Conservation (phyloP, 805 yeast genomes). For the Naumovozyma baii region DNA sequence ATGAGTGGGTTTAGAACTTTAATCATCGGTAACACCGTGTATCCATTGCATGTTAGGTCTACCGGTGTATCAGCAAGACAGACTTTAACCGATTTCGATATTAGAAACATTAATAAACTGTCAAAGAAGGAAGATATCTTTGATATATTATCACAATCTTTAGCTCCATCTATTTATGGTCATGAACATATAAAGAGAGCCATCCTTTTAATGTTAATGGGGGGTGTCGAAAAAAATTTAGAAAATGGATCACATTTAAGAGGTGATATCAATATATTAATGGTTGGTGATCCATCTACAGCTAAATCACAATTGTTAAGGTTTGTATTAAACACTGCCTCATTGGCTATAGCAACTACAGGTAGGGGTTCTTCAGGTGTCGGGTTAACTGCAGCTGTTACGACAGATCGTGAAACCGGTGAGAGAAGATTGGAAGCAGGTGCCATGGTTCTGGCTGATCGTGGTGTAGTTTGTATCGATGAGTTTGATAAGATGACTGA, state of each 20-base stretch:
- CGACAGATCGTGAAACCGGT: slow-evolving; percentile 93
- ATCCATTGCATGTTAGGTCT: slow-evolving; percentile 80
- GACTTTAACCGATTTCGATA: slow-evolving; percentile 66
- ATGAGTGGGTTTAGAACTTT: slow-evolving; percentile 70
- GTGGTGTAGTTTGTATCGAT: slow-evolving; percentile 96
- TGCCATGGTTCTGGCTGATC: slow-evolving; percentile 97
- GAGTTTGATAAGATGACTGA: slow-evolving; percentile 98
- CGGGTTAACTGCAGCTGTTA: slow-evolving; percentile 98
- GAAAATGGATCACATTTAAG: slow-evolving; percentile 93
- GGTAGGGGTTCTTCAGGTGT: slow-evolving; percentile 99
- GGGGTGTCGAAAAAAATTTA: slow-evolving; percentile 89
- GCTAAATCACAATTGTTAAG: slow-evolving; percentile 94
- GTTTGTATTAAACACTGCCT: slow-evolving; percentile 89
- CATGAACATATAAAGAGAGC: slow-evolving; percentile 87
- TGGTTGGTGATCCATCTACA: slow-evolving; percentile 99
- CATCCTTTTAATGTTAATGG: slow-evolving; percentile 77
- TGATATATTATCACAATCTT: slow-evolving; percentile 68
- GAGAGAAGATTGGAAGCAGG: slow-evolving; percentile 96
- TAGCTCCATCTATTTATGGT: slow-evolving; percentile 95
- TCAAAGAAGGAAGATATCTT: slow-evolving; percentile 65
- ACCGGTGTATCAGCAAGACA: slow-evolving; percentile 69
- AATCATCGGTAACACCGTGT: slow-evolving; percentile 81
- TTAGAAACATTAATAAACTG: slow-evolving; percentile 74
- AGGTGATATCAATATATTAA: slow-evolving; percentile 90
- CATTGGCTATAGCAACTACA: slow-evolving; percentile 93